phyloP scores from a whole-genome alignment of 495 filamentous ascomycete genomes.

The Annulohypoxylon maeteangense region DNA sequence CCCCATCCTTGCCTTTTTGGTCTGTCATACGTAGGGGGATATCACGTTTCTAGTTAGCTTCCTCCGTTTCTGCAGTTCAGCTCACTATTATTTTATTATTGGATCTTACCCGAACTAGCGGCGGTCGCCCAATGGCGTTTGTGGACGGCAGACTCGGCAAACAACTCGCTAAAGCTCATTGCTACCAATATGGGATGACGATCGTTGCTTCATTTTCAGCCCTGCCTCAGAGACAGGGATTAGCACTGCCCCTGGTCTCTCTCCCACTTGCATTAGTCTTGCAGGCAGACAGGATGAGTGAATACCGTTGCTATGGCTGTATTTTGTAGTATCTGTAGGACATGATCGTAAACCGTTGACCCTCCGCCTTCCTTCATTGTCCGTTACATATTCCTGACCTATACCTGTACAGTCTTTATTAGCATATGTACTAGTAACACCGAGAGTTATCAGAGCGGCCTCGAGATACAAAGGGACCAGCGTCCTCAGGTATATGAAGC shows the following conservation, averaged over 20 bases:
- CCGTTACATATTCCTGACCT: conserved; percentile 16
- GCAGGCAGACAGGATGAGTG: conserved; percentile 31
- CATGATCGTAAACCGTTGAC: conserved; percentile 15
- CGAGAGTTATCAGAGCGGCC: background rate
- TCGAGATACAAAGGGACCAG: conserved; percentile 25
- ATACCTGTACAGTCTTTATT: conserved; percentile 7
- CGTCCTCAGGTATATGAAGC: conserved; percentile 33
- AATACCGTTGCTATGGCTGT: conserved; percentile 18
- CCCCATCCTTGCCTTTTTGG: background rate
- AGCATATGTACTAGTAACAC: conserved; percentile 5
- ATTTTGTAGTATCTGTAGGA: conserved; percentile 8
- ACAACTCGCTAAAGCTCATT: conserved; percentile 8
- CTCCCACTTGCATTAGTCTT: conserved; percentile 30
- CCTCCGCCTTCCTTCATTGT: conserved; percentile 20
- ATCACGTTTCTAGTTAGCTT: conserved; percentile 27
- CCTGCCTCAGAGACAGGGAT: conserved; percentile 34
- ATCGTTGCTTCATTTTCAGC: conserved; percentile 42
- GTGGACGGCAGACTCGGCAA: conserved; percentile 25
- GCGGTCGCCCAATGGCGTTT: conserved; percentile 23
- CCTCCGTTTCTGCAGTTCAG: conserved; percentile 36
- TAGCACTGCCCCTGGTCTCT: conserved; percentile 26
- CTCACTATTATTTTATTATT: conserved; percentile 31
- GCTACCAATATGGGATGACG: conserved; percentile 34
- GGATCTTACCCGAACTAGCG: conserved; percentile 24
- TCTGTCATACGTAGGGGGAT: conserved; percentile 9